phyloP scores from a whole-genome alignment of 2,329 filamentous ascomycete species.

The Pseudogymnoascus sp. region DNA sequence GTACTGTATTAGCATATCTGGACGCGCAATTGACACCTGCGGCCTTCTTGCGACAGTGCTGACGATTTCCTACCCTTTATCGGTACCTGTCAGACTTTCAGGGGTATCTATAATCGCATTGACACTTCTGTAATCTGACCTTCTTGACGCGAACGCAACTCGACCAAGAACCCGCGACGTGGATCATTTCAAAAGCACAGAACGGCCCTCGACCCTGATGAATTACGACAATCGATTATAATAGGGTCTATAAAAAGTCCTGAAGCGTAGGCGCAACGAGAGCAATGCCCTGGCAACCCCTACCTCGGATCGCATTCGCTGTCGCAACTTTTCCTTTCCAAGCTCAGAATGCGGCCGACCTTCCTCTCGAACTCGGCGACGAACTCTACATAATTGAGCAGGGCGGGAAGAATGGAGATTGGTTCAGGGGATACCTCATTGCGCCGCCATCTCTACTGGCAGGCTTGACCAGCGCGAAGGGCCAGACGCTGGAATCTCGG shows the following conservation, averaged over 20 bases:
- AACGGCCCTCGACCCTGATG: neutral
- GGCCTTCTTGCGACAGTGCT: neutral
- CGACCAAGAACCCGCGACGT: neutral
- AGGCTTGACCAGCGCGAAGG: constrained; percentile 81
- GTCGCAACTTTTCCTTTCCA: constrained; percentile 93
- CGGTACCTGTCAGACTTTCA: constrained; percentile 5
- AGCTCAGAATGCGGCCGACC: constrained; percentile 77
- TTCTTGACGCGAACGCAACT: constrained; percentile 1
- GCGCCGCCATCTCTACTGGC: constrained; percentile 89
- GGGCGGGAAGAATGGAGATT: constrained; percentile 74
- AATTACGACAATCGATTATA: neutral
- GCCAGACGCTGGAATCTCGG: constrained; percentile 87
- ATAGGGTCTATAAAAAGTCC: constrained; percentile 3
- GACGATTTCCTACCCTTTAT: neutral
- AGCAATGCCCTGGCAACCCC: constrained; percentile 88
- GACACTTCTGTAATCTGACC: neutral
- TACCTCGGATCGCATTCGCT: constrained; percentile 95
- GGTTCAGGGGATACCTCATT: constrained; percentile 93
- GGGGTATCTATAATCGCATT: constrained; percentile 1
- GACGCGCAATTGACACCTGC: neutral
- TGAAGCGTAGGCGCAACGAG: constrained; percentile 6
- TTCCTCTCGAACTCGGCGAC: constrained; percentile 95
- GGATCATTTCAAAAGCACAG: neutral
- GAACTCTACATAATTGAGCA: constrained; percentile 98
- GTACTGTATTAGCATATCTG: neutral